phyloP scores from a whole-genome alignment of 169 alveolate species.

The Plasmodium coatneyi region DNA sequence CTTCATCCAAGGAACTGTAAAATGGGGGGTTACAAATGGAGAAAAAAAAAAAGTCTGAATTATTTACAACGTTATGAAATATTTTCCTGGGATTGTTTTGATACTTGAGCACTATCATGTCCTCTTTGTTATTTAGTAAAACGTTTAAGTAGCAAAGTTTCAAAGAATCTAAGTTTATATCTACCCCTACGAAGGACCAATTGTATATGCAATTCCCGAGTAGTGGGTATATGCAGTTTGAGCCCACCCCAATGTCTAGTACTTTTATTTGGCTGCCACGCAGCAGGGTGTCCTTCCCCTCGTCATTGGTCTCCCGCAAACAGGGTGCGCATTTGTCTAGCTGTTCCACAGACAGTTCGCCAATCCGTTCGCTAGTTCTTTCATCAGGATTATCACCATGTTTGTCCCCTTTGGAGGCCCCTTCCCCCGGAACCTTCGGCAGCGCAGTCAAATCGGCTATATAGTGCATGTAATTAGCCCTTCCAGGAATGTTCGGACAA shows the following conservation, averaged over 20 bases:
- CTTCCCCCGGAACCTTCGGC: background rate
- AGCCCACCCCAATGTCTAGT: slow-evolving; percentile 85
- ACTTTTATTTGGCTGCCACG: slow-evolving; percentile 76
- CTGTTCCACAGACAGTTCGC: background rate
- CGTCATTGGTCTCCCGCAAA: background rate
- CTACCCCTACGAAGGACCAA: slow-evolving; percentile 82
- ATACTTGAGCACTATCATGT: slow-evolving; percentile 65
- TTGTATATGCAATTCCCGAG: slow-evolving; percentile 78
- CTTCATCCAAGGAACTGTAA: slow-evolving; percentile 38
- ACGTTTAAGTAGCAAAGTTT: slow-evolving; percentile 32
- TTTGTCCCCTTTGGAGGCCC: background rate
- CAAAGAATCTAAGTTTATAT: slow-evolving; percentile 41
- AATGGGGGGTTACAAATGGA: slow-evolving; percentile 69
- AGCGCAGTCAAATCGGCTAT: slow-evolving; percentile 71
- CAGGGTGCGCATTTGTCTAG: background rate
- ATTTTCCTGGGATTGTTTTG: slow-evolving; percentile 41
- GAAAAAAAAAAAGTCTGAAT: slow-evolving; percentile 57
- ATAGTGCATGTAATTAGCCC: slow-evolving; percentile 80
- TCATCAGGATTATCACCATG: background rate
- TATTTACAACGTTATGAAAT: slow-evolving; percentile 25
- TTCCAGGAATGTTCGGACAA: slow-evolving; percentile 84
- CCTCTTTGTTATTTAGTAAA: slow-evolving; percentile 43
- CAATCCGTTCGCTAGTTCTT: background rate
- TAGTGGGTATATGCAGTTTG: slow-evolving; percentile 84
- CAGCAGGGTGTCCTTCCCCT: background rate